phyloP scores from a whole-genome alignment of 306 rosid genomes.

The Cucurbita argyrosperma region DNA sequence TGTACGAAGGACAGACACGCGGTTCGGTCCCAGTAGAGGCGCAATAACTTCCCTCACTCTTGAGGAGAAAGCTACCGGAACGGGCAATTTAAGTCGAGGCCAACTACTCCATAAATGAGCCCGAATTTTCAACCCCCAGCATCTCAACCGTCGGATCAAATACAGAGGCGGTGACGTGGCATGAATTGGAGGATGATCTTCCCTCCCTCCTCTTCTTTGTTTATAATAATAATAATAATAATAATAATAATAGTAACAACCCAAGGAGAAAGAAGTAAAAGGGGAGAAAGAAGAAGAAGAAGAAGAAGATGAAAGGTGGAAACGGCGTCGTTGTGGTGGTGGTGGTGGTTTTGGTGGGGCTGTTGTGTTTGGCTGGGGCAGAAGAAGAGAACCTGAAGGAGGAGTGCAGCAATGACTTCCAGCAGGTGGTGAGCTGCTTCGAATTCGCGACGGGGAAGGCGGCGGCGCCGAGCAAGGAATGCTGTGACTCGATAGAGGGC shows the following conservation, averaged over 20 bases:
- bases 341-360: neutral
- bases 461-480: conserved; percentile 33
- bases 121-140: too few relatives aligned
- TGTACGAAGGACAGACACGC: neutral
- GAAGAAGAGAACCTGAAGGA: neutral
- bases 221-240: too few relatives aligned
- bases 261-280: too few relatives aligned
- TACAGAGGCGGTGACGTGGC: too few relatives aligned
- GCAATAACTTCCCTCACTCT: neutral
- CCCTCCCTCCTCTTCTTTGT: too few relatives aligned
- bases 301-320: neutral
- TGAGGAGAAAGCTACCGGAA: neutral
- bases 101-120: neutral
- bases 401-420: conserved; percentile 26
- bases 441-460: conserved; percentile 41
- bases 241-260: too few relatives aligned
- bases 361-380: neutral
- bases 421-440: conserved; percentile 42
- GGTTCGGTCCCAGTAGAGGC: neutral
- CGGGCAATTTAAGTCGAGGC: neutral
- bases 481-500: conserved; percentile 33
- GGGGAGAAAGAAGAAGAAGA: neutral
- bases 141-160: too few relatives aligned
- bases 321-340: neutral
- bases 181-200: too few relatives aligned